phyloP scores from a whole-genome alignment of 352 stramenopile genomes.

The Globisporangium yorkense region DNA sequence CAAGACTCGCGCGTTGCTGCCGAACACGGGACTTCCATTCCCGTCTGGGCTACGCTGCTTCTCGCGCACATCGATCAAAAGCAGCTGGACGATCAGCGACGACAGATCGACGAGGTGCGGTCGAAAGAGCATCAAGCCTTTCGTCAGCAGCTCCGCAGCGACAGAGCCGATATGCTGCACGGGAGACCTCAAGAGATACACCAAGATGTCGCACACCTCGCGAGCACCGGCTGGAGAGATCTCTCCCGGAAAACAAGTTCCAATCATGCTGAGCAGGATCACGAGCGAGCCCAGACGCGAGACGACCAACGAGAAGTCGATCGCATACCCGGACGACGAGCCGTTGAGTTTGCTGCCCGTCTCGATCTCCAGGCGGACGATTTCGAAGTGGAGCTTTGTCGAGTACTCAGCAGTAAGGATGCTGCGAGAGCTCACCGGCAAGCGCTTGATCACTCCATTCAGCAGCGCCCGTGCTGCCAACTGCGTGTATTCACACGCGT shows the following conservation, averaged over 20 bases:
- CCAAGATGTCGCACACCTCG: conserved; percentile 78
- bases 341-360: conserved; percentile 35
- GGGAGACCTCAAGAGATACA: conserved; percentile 50
- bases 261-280: conserved; percentile 79
- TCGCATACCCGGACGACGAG: conserved; percentile 10
- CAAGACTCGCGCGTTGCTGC: conserved; percentile 37
- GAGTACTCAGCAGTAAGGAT: conserved; percentile 68
- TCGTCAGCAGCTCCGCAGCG: conserved; percentile 70
- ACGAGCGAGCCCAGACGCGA: conserved; percentile 64
- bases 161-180: conserved; percentile 58
- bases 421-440: conserved; percentile 34
- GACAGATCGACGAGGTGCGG: conserved; percentile 77
- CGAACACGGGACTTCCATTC: conserved; percentile 24
- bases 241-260: conserved; percentile 80
- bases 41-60: conserved; percentile 46
- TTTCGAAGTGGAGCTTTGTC: conserved; percentile 74
- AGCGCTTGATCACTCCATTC: conserved; percentile 70
- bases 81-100: conserved; percentile 62
- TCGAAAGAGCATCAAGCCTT: conserved; percentile 79
- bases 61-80: conserved; percentile 70
- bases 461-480: conserved; percentile 64
- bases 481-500: conserved; percentile 71
- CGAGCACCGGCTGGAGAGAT: conserved; percentile 67
- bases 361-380: conserved; percentile 64
- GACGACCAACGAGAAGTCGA: conserved; percentile 38